Evolutionary conservation across 2,329 filamentous ascomycete genomes (phyloP), one percentile per base, ranked within the genome.

Genomic region (Blumeria hordei): DNA sequence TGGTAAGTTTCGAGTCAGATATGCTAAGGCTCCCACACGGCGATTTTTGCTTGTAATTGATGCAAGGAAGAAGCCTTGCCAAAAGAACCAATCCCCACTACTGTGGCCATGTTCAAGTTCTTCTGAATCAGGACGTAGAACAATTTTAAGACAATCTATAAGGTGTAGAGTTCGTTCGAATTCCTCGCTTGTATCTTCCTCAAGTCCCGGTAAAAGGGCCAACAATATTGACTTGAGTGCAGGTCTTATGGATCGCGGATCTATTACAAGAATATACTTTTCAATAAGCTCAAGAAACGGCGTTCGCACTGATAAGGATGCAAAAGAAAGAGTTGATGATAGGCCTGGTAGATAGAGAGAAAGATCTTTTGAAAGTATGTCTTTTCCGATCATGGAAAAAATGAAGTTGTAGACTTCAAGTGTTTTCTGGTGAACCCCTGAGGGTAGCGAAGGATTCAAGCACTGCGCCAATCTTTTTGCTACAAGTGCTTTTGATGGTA

Each of bases 111-210:
- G 67, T 35, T 69, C 77, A 59, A 72, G 72, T 55, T 68, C 70
- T 59, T 75, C 69, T 57, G 74, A 73, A 32, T 69, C 68, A 8
- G 68, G 70, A 56, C 80, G 73, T 62, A 88, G 76, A 51, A 77
- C 75, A 57, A 74, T 69, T 63, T 88, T 87, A 65, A 96, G 80
- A 56, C 76, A 80, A 61, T 92, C 83, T 50, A 96, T 66, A 9
- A 94, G 77, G 56, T 76, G 77, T 55, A 94, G 67, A 1, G 88
- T 93, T 55, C 85, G 77, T 59, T 96, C 90, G 66, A 96, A 98
- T 65, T 98, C 93, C 65, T 98, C 92, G 60, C 88, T 93, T 8
- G 87, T 93, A 66, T 96, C 92, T 60, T 98, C 92, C 67, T 98
- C 92, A 2, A 98, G 69, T 0, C 88, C 92, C 0, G 92, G 92